These are phyloP conservation scores for Wickerhamomyces mucosus DNA, from an alignment of 805 yeast genomes.

Conservation along the genomic window DNA sequence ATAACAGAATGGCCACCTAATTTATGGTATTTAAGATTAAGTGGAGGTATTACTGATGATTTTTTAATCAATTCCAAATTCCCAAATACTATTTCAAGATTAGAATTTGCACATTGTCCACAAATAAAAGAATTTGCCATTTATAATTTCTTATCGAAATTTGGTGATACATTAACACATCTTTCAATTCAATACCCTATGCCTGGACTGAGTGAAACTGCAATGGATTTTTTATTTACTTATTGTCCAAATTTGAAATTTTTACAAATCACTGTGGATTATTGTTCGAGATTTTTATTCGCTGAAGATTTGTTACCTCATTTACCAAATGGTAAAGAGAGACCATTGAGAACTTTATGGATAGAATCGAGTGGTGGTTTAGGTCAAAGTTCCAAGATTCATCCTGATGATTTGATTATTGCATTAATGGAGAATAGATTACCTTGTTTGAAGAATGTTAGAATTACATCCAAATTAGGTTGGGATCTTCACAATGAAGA, in stretches of 20 bases:
- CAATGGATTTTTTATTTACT: slow-evolving; percentile 63
- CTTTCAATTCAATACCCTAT: slow-evolving; percentile 77
- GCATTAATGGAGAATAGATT: slow-evolving; percentile 74
- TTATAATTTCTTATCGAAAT: slow-evolving; percentile 45
- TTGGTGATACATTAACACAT: slow-evolving; percentile 57
- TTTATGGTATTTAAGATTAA: slow-evolving; percentile 59
- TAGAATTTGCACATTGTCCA: slow-evolving; percentile 88
- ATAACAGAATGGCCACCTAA: slow-evolving; percentile 72
- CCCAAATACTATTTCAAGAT: slow-evolving; percentile 58
- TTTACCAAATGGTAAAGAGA: slow-evolving; percentile 17
- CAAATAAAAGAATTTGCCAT: slow-evolving; percentile 56
- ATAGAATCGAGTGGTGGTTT: slow-evolving; percentile 80
- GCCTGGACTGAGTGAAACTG: slow-evolving; percentile 63
- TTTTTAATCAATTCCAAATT: slow-evolving; percentile 63
- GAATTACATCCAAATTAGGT: slow-evolving; percentile 70
- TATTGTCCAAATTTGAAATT: slow-evolving; percentile 66
- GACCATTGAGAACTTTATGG: slow-evolving; percentile 53
- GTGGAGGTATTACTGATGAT: slow-evolving; percentile 85
- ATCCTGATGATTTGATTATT: slow-evolving; percentile 81
- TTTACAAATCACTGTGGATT: slow-evolving; percentile 72
- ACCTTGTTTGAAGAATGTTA: slow-evolving; percentile 53
- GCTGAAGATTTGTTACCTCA: slow-evolving; percentile 31
- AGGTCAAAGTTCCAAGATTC: slow-evolving; percentile 75
- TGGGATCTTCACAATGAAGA: slow-evolving; percentile 69
- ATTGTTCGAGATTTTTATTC: slow-evolving; percentile 43